Base-by-base conservation (phyloP, 352 stramenopile species). In the Phytophthora boehmeriae region DNA sequence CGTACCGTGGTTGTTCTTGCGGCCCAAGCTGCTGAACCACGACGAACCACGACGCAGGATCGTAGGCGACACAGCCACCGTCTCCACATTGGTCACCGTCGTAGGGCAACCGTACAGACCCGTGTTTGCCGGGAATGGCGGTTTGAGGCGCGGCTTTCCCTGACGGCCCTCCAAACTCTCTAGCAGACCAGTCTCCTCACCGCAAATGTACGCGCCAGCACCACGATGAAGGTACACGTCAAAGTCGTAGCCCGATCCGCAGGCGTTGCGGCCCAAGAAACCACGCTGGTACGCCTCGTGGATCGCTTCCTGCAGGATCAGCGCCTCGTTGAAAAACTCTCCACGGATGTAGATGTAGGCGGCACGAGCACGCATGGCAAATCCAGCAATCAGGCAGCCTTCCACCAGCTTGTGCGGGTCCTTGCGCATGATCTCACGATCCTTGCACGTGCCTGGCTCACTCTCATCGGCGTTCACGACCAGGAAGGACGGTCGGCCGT, bases 291-390 rank as follows among this genome's bases (percentile, higher is more conserved):
- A 99, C 2, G 97, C 98, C 78, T 99, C 97, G 76, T 99, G 97
- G 71, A 99, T 99, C 35, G 97, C 98, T 73, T 99, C 96, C 65
- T 99, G 95, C 30, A 99, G 76, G 39, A 98, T 96, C 16, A 99
- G 88, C 34, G 96, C 97, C 71, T 99, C 98, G 73, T 99, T 99
- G 71, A 99, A 99, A 73, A 99, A 99, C 80, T 99, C 98, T 30
- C 98, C 98, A 56, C 98, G 93, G 73, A 99, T 99, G 88, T 99
- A 99, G 73, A 99, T 99, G 86, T 99, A 99, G 25, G 96, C 97
- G 27, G 98, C 98, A 54, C 98, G 86, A 6, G 98, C 98, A 32
- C 97, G 90, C 98, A 99, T 99, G 28, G 97, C 98, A 73, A 98
- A 99, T 17, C 98, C 98, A 0, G 98, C 96, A 35, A 99, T 63